A percentile compares a stretch with the other conserved stretches of the same genome.
These are phyloP conservation scores for Piper longum DNA, from an alignment of 164 flowering plant species.

Conservation along the genomic window DNA sequence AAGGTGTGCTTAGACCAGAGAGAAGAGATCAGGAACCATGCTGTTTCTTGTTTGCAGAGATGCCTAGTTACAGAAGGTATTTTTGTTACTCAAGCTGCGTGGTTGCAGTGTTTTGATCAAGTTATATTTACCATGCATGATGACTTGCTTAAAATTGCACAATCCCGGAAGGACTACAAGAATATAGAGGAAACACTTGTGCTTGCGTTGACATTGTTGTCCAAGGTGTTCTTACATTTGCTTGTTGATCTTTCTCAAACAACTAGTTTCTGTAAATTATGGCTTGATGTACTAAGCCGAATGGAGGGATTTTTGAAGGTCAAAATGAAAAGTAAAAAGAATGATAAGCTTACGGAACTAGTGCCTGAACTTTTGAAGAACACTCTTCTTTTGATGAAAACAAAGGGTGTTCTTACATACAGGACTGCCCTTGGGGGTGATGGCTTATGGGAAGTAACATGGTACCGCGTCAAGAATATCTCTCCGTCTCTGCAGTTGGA, in stretches of 20 bases:
- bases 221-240: slow-evolving; percentile 23
- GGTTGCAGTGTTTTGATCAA: slow-evolving; percentile 28
- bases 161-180: slow-evolving; percentile 22
- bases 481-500: slow-evolving; percentile 21
- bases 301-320: slow-evolving; percentile 26
- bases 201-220: slow-evolving; percentile 20
- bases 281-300: slow-evolving; percentile 25
- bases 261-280: slow-evolving; percentile 21
- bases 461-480: slow-evolving; percentile 23
- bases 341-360: slow-evolving; percentile 25
- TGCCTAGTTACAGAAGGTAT: slow-evolving; percentile 21
- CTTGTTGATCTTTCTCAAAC: slow-evolving; percentile 13
- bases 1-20: slow-evolving; percentile 31
- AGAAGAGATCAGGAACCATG: slow-evolving; percentile 29
- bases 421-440: slow-evolving; percentile 22
- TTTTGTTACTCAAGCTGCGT: slow-evolving; percentile 10
- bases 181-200: slow-evolving; percentile 28
- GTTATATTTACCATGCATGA: slow-evolving; percentile 29
- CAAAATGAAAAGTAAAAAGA: slow-evolving; percentile 24
- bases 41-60: slow-evolving; percentile 19
- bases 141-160: slow-evolving; percentile 26
- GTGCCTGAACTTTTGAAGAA: slow-evolving; percentile 27
- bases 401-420: slow-evolving; percentile 15
- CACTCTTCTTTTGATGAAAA: slow-evolving; percentile 22
- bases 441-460: slow-evolving; percentile 27